Percentiles rank a stretch among this genome's conserved stretches.
Evolutionary conservation across 345 rosid species (phyloP).

Genomic region (Stellera chamaejasme): DNA sequence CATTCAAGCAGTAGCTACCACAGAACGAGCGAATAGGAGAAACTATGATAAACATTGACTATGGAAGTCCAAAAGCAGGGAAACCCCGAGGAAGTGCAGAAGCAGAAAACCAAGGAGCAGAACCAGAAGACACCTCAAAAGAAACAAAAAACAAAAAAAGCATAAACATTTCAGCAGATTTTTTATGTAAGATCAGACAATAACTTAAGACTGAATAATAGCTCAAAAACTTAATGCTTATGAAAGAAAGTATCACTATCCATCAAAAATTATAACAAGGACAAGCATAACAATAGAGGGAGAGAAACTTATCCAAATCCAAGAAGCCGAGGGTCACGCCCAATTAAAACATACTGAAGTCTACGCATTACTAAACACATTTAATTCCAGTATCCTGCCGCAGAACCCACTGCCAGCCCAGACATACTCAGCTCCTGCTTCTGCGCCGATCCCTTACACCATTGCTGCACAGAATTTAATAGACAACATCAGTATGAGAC

Average conservation of each 20-base stretch:
- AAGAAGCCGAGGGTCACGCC: slow-evolving; percentile 47
- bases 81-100: slow-evolving; percentile 54
- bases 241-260: slow-evolving; percentile 23
- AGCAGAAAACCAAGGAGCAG: slow-evolving; percentile 87
- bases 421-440: slow-evolving; percentile 73
- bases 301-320: slow-evolving; percentile 67
- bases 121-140: slow-evolving; percentile 90
- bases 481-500: not conserved
- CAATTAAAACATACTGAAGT: slow-evolving; percentile 53
- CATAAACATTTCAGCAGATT: slow-evolving; percentile 47
- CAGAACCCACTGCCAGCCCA: slow-evolving; percentile 14
- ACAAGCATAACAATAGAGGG: slow-evolving; percentile 42
- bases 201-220: slow-evolving; percentile 22
- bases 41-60: slow-evolving; percentile 38
- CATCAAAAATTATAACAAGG: slow-evolving; percentile 28
- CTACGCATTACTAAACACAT: slow-evolving; percentile 56
- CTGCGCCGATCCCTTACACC: slow-evolving; percentile 73
- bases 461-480: slow-evolving; percentile 44
- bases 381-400: slow-evolving; percentile 27
- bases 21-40: slow-evolving; percentile 45
- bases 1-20: slow-evolving; percentile 49
- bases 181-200: slow-evolving; percentile 26
- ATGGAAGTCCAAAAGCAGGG: slow-evolving; percentile 62
- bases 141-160: slow-evolving; percentile 49
- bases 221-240: slow-evolving; percentile 20